Conservation (phyloP, 148 eudicot species). For the Simmondsia chinensis region DNA sequence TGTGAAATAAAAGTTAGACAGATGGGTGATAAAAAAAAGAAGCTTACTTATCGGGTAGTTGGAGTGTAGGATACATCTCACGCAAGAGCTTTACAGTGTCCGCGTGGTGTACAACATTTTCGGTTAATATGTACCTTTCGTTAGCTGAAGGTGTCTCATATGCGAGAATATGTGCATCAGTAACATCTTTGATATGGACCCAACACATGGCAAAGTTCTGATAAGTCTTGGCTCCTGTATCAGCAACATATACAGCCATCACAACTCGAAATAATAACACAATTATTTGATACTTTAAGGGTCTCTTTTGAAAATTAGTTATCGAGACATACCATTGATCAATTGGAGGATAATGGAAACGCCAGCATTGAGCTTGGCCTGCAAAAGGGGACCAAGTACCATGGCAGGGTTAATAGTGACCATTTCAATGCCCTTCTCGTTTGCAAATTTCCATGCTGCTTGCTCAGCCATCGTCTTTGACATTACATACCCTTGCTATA, state of each 20-base stretch:
- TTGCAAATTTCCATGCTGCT: conserved; percentile 37
- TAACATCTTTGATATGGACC: conserved; percentile 56
- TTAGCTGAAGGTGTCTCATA: conserved; percentile 47
- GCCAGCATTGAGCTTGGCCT: conserved; percentile 26
- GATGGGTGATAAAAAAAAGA: background rate
- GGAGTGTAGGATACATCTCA: conserved; percentile 48
- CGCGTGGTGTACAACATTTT: conserved; percentile 38
- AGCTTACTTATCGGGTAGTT: conserved; percentile 64
- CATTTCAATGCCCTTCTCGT: conserved; percentile 32
- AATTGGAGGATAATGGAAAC: conserved; percentile 13
- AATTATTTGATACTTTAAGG: no score
- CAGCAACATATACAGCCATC: no score
- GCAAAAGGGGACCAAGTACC: conserved; percentile 31
- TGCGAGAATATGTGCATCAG: conserved; percentile 46
- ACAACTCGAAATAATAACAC: no score
- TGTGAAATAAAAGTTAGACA: no score
- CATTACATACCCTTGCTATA: conserved; percentile 25
- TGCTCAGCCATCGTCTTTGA: conserved; percentile 40
- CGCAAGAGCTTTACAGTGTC: conserved; percentile 33
- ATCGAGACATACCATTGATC: conserved; percentile 12
- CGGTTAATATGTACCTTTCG: conserved; percentile 42
- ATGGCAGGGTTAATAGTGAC: conserved; percentile 28
- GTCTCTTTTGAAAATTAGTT: no score
- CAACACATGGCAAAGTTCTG: conserved; percentile 29
- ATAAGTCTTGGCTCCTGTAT: conserved; percentile 41